Evolutionary conservation across 176 grass and related monocot species (phyloP).

Genomic region (Olyra latifolia): DNA sequence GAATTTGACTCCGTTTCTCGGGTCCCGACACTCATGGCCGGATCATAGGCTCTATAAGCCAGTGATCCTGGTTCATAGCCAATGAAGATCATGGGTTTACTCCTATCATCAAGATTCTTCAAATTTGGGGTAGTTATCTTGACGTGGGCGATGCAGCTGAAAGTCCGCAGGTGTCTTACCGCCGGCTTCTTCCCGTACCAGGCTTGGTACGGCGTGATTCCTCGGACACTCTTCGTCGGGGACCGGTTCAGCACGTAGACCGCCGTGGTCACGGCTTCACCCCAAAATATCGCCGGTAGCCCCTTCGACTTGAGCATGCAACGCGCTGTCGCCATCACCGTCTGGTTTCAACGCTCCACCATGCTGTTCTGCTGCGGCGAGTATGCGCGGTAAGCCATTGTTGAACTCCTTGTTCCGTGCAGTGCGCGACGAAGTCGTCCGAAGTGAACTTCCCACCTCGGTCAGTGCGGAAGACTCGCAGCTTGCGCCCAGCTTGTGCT

Average conservation of each 20-base stretch:
- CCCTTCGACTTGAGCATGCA: neutral
- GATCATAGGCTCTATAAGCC: neutral
- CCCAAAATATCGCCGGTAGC: no score
- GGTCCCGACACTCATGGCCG: no score
- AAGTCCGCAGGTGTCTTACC: neutral
- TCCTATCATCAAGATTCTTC: neutral
- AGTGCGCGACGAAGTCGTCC: no score
- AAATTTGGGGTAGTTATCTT: neutral
- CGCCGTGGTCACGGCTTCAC: neutral
- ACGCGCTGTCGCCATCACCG: neutral
- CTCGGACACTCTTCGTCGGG: neutral
- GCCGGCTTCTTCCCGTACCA: no score
- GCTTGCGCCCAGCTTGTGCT: no score
- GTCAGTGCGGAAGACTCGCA: no score
- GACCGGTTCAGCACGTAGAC: neutral
- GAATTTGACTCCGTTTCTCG: no score
- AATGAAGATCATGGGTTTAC: neutral
- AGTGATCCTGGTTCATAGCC: neutral
- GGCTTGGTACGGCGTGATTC: neutral
- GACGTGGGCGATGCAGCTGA: neutral
- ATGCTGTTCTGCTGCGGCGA: neutral
- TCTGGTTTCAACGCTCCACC: neutral
- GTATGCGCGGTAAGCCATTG: neutral
- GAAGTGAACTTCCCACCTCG: no score
- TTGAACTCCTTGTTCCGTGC: no score